Percentiles rank a stretch among this genome's conserved stretches.
These are phyloP conservation scores for Jackrogersella multiformis DNA, from an alignment of 495 filamentous ascomycete species.

Conservation along the genomic window DNA sequence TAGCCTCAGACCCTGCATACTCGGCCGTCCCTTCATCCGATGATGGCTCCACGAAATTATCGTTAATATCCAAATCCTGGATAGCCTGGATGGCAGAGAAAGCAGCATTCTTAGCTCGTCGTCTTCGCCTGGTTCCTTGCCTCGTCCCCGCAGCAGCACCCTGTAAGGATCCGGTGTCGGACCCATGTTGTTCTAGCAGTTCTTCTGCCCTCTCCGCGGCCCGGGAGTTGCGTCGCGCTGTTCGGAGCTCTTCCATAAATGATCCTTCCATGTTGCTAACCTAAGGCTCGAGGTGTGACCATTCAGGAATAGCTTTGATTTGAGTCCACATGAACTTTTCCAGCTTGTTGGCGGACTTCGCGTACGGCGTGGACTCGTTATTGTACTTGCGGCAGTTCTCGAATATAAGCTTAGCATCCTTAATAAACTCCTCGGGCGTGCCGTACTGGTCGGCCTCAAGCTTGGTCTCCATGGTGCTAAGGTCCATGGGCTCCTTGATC, in stretches of 20 bases:
- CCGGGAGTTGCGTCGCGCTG: too few relatives aligned
- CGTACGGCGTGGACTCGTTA: slow-evolving; percentile 93
- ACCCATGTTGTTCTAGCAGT: too few relatives aligned
- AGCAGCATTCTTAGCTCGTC: not conserved
- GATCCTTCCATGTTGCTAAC: slow-evolving; percentile 4
- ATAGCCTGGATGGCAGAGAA: not conserved
- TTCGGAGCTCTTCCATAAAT: not conserved
- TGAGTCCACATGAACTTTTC: slow-evolving; percentile 98
- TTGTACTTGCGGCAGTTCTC: slow-evolving; percentile 97
- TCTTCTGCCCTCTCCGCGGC: too few relatives aligned
- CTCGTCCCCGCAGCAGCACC: too few relatives aligned
- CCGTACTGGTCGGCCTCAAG: slow-evolving; percentile 93
- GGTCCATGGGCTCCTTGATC: slow-evolving; percentile 97
- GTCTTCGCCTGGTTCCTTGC: not conserved
- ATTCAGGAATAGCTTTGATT: slow-evolving; percentile 93
- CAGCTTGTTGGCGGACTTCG: slow-evolving; percentile 92
- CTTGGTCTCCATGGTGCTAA: slow-evolving; percentile 94
- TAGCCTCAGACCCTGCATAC: too few relatives aligned
- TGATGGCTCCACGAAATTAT: too few relatives aligned
- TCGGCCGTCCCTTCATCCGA: too few relatives aligned
- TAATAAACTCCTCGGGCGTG: slow-evolving; percentile 91
- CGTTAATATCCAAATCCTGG: too few relatives aligned
- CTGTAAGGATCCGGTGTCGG: too few relatives aligned
- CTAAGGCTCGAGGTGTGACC: slow-evolving; percentile 73
- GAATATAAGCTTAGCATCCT: slow-evolving; percentile 90